These are phyloP conservation scores for Rhynchospora tenuis DNA, from an alignment of 176 grass and related monocot species.

Conservation along the genomic window DNA sequence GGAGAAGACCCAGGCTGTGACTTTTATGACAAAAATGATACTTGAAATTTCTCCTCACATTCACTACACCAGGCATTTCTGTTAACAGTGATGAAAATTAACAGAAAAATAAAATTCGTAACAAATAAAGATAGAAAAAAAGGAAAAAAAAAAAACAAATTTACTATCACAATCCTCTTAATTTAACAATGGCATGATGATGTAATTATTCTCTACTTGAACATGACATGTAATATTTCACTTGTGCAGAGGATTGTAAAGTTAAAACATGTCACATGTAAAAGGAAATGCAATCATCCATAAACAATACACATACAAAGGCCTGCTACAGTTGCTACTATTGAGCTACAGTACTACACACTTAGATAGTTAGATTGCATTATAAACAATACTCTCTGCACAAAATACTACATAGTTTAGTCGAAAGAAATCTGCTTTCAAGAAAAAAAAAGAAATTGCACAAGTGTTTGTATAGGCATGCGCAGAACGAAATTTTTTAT, in stretches of 20 bases:
- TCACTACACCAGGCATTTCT: constrained; percentile 35
- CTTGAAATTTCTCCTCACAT: constrained; percentile 11
- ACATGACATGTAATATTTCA: not conserved
- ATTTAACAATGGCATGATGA: not conserved
- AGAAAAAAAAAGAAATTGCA: no score
- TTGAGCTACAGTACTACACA: no score
- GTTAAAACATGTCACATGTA: not conserved
- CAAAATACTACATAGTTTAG: no score
- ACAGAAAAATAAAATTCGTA: not conserved
- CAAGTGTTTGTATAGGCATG: no score
- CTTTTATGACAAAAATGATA: constrained; percentile 7
- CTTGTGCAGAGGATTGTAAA: not conserved
- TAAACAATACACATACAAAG: no score
- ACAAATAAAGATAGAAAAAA: not conserved
- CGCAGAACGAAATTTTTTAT: not conserved
- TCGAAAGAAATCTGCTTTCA: no score
- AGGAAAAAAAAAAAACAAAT: not conserved
- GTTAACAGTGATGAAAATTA: not conserved
- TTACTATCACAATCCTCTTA: not conserved
- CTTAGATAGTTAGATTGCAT: no score
- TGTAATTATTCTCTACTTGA: not conserved
- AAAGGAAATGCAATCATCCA: not conserved
- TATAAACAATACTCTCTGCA: no score
- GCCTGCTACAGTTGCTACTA: no score
- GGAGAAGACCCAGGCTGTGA: constrained; percentile 39